phyloP scores from a whole-genome alignment of 139 green algal genomes.

The Chlorella vulgaris region DNA sequence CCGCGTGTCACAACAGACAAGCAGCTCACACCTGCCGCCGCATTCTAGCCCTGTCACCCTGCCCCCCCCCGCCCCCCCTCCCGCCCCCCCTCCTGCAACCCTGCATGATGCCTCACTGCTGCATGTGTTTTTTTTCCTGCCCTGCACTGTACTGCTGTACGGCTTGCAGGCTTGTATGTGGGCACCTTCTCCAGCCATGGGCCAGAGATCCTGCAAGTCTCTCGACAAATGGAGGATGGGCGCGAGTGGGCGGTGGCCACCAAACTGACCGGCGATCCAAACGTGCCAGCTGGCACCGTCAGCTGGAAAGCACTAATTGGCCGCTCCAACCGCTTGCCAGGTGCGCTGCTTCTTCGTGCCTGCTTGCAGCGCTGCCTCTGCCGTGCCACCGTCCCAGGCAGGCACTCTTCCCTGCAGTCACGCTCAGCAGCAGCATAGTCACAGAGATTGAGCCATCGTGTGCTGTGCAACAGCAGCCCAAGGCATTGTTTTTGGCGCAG shows the following conservation, averaged over 20 bases:
- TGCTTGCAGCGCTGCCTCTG: too few species aligned
- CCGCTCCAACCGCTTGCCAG: constrained; percentile 22
- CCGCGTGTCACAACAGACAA: too few species aligned
- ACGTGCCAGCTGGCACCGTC: constrained; percentile 83
- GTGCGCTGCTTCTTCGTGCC: not conserved
- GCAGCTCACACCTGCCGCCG: too few species aligned
- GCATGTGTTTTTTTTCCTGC: not conserved
- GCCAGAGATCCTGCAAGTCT: constrained; percentile 82
- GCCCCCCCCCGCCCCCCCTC: too few species aligned
- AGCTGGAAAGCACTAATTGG: constrained; percentile 82
- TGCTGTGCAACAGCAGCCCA: too few species aligned
- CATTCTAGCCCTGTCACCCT: too few species aligned
- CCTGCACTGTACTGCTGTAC: not conserved
- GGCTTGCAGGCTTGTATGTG: constrained; percentile 72
- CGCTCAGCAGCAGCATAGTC: too few species aligned
- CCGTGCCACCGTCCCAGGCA: too few species aligned
- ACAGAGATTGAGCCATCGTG: too few species aligned
- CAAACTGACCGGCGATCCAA: constrained; percentile 92
- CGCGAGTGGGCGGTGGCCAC: constrained; percentile 74
- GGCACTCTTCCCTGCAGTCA: too few species aligned
- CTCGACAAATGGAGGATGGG: constrained; percentile 47
- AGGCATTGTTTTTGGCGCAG: too few species aligned
- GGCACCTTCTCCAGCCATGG: constrained; percentile 90
- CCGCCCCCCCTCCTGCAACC: not conserved
- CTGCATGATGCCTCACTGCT: not conserved